These are phyloP conservation scores for Candida piceae DNA, from an alignment of 805 yeast species.

Conservation along the genomic window DNA sequence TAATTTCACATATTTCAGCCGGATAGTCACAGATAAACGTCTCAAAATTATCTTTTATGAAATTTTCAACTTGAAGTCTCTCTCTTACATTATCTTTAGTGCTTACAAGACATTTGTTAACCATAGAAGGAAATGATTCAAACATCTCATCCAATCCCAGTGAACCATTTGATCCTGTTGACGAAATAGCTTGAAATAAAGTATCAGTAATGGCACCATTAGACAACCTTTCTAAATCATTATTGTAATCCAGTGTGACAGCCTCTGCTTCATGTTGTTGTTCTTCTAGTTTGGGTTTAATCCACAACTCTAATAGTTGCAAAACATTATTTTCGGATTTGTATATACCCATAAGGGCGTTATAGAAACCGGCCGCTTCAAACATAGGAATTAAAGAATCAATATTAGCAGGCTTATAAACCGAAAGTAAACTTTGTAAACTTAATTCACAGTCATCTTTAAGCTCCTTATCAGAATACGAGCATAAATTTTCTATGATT, in stretches of 20 bases:
- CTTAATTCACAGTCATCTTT: slow-evolving; percentile 70
- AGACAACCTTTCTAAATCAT: no score
- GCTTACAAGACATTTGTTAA: slow-evolving; percentile 21
- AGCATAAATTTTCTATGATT: slow-evolving; percentile 47
- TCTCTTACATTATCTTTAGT: slow-evolving; percentile 12
- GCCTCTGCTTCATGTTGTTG: background rate
- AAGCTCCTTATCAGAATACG: slow-evolving; percentile 28
- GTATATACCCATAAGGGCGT: slow-evolving; percentile 56
- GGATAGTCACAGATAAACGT: slow-evolving; percentile 29
- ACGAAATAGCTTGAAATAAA: no score
- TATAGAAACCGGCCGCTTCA: slow-evolving; percentile 48
- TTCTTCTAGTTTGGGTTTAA: slow-evolving; percentile 18
- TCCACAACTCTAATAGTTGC: slow-evolving; percentile 52
- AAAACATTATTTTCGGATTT: slow-evolving; percentile 46
- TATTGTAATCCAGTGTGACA: no score
- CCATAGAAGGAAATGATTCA: slow-evolving; percentile 26
- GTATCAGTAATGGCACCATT: no score
- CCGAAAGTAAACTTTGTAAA: slow-evolving; percentile 62
- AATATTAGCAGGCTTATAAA: slow-evolving; percentile 55
- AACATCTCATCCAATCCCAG: slow-evolving; percentile 21
- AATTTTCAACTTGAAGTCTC: slow-evolving; percentile 20
- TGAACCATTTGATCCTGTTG: no score
- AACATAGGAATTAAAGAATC: slow-evolving; percentile 45
- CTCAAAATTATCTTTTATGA: slow-evolving; percentile 27
- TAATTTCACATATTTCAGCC: slow-evolving; percentile 30